These are phyloP conservation scores for Neonectria punicea DNA, from an alignment of 2,329 filamentous ascomycete species.

Conservation along the genomic window DNA sequence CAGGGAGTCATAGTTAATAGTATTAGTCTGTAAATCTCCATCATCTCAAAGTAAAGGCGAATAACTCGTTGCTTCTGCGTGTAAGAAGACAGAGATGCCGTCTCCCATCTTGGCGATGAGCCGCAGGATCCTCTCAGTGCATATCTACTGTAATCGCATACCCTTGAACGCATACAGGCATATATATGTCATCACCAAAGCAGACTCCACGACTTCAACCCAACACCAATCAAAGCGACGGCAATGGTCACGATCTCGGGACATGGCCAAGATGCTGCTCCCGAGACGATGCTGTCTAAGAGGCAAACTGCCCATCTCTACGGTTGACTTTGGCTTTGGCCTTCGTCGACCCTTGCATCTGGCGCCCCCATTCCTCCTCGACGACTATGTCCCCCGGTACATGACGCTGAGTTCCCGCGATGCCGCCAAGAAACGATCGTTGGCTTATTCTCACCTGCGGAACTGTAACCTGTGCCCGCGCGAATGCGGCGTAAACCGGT, in stretches of 20 bases:
- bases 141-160: neutral
- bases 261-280: conserved; percentile 24
- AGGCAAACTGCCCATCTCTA: conserved; percentile 7
- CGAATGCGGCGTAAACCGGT: conserved; percentile 82
- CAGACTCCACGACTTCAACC: conserved; percentile 7
- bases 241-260: conserved; percentile 36
- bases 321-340: neutral
- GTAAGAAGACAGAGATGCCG: neutral
- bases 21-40: neutral
- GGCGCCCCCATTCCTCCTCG: conserved; percentile 75
- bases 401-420: conserved; percentile 74
- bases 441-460: conserved; percentile 77
- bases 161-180: neutral
- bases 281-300: conserved; percentile 16
- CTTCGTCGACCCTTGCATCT: conserved; percentile 57
- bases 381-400: conserved; percentile 79
- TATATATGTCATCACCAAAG: neutral
- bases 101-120: neutral
- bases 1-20: neutral
- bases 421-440: conserved; percentile 76
- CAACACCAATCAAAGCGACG: conserved; percentile 38
- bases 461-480: conserved; percentile 87
- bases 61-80: neutral
- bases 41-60: neutral
- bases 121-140: neutral